Base-by-base conservation (phyloP, 495 filamentous ascomycete species). In the Penicillium coffeae region DNA sequence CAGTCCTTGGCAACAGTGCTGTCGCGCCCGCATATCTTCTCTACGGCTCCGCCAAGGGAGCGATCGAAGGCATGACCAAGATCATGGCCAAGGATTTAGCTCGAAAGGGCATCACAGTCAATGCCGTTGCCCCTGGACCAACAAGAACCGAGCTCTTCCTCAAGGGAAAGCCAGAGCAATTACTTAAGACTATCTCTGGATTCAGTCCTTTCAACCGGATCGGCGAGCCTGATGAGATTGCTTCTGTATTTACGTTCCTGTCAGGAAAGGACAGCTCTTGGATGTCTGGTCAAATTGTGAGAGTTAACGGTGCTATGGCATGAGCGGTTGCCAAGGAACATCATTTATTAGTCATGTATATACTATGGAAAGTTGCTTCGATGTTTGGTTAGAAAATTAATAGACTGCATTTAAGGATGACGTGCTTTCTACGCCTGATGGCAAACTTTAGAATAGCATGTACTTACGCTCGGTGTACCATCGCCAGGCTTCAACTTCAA, bases 31-130 rank as follows among this genome's bases (percentile, higher is more conserved):
- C 62, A 2, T 87, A 86, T 52, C 70, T 86, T 27, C 67, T 84
- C 21, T 88, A 89, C 56, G 65, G 66, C 22, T 65, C 76, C 0
- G 80, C 76, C 45, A 89, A 89, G 54, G 86, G 83, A 41, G 82
- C 86, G 4, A 75, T 89, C 38, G 82, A 88, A 58, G 83, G 88
- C 58, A 82, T 89, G 71, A 74, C 76, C 0, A 75, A 83, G 6
- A 70, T 79, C 12, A 60, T 87, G 36, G 71, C 78, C 37, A 88
- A 88, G 60, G 83, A 86, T 38, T 73, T 88, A 34, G 84, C 72
- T 4, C 61, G 70, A 8, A 79, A 78, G 47, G 76, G 75, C 0
- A 83, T 88, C 50, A 61, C 65, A 12, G 85, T 88, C 18, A 88
- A 89, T 58, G 69, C 69, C 18, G 65, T 89, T 10, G 77, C 84